Evolutionary conservation across 2,329 filamentous ascomycete species (phyloP), one percentile per base, ranked within the genome.

Genomic region (Pseudopyricularia javanii): DNA sequence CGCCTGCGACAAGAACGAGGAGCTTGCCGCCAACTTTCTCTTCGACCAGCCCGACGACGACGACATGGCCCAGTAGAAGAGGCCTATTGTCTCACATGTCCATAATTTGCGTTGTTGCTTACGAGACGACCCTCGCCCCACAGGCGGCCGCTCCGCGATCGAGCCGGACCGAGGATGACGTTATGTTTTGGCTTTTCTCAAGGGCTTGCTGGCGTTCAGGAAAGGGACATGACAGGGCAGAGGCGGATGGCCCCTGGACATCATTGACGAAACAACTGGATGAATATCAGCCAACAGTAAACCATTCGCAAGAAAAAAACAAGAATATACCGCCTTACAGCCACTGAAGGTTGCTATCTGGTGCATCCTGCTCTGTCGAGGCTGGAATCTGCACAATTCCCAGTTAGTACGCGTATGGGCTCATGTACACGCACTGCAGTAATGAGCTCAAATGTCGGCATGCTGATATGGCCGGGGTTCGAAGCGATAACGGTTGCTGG

Each of bases 1-100:
- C 66, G 93, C 93, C 33, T 98, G 93, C 69, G 93, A 98, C 71
- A 98, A 97, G 80, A 97, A 98, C 68, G 93, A 98, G 72, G 93
- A 98, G 70, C 78, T 98, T 51, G 93, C 93, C 1, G 93, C 93
- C 58, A 98, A 98, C 72, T 97, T 96, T 70, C 76, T 98, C 55
- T 98, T 98, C 65, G 93, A 98, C 62, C 90, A 97, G 71, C 91
- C 91, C 9, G 90, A 95, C 56, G 91, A 96, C 49, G 85, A 88
- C 34, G 83, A 86, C 54, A 70, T 69, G 9, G 56, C 55, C 56
- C 71, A 73, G 62, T 75, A 69, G 33, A 17, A 12, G 28, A 7
- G 22, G 14, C 8, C 30, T 24, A 9, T 35, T n/a, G n/a, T n/a
- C 26, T 53, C 17, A 28, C 33, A 34, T 30, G 20, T 47, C 32